These are phyloP conservation scores for Tuber brumale DNA, from an alignment of 495 filamentous ascomycete species.

Conservation along the genomic window DNA sequence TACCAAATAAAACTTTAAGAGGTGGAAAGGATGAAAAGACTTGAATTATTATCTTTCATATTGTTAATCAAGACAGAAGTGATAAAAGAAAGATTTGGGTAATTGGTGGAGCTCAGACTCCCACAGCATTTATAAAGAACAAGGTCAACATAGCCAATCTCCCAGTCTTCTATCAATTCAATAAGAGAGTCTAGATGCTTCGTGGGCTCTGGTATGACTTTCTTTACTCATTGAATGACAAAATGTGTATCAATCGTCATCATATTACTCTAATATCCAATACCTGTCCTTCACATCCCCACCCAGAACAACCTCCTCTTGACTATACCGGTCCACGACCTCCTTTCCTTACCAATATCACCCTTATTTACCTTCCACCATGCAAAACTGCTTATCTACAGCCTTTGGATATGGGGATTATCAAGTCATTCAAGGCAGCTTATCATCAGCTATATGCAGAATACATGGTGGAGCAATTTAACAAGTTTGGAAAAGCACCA, in stretches of 20 bases:
- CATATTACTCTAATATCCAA: constrained; percentile 32
- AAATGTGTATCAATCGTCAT: constrained; percentile 18
- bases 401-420: constrained; percentile 24
- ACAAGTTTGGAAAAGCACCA: constrained; percentile 1
- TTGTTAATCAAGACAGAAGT: constrained; percentile 28
- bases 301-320: constrained; percentile 18
- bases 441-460: constrained; percentile 28
- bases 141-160: constrained; percentile 27
- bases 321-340: constrained; percentile 30
- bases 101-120: constrained; percentile 23
- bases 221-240: constrained; percentile 21
- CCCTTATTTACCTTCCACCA: constrained; percentile 29
- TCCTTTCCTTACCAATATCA: constrained; percentile 29
- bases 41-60: constrained; percentile 24
- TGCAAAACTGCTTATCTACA: constrained; percentile 27
- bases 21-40: constrained; percentile 3
- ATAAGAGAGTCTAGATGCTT: constrained; percentile 18
- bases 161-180: constrained; percentile 30
- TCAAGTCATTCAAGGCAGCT: constrained; percentile 26
- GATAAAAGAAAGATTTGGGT: constrained; percentile 27
- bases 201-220: constrained; percentile 36
- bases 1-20: background rate
- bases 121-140: constrained; percentile 17
- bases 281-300: constrained; percentile 31
- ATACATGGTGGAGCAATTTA: constrained; percentile 15